phyloP scores from a whole-genome alignment of 2,329 filamentous ascomycete species.

The Diaporthe citrichinensis region DNA sequence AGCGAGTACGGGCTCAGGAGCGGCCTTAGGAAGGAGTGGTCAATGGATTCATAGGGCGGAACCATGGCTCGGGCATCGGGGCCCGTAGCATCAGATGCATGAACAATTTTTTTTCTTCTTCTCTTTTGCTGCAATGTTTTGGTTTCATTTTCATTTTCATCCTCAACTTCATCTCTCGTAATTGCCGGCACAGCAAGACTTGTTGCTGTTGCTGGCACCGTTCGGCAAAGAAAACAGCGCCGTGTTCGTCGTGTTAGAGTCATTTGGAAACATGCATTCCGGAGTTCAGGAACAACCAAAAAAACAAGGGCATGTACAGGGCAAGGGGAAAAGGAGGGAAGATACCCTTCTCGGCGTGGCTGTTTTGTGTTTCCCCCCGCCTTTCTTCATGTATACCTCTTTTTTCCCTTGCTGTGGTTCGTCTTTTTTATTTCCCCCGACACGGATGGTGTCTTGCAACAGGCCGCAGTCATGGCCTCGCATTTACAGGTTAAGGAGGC shows the following conservation, averaged over 20 bases:
- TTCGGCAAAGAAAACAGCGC: conserved; percentile 14
- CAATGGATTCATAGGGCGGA: neutral
- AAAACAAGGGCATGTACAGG: conserved; percentile 7
- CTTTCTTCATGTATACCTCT: conserved; percentile 8
- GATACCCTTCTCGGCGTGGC: conserved; percentile 34
- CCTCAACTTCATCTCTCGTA: neutral
- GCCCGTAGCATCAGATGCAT: neutral
- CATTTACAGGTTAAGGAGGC: conserved; percentile 35
- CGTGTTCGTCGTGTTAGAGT: conserved; percentile 2
- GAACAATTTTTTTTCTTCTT: neutral
- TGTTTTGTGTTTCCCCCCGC: neutral
- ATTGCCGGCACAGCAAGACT: neutral
- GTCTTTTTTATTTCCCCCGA: neutral
- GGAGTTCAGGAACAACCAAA: conserved; percentile 33
- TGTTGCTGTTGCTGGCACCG: neutral
- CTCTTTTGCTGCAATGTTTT: neutral
- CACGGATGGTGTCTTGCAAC: conserved; percentile 25
- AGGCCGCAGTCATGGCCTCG: neutral
- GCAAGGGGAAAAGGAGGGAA: conserved; percentile 28
- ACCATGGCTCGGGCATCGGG: neutral
- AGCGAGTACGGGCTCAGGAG: conserved; percentile 25
- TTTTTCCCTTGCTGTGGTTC: neutral
- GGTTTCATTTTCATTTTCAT: neutral
- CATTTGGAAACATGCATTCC: conserved; percentile 33
- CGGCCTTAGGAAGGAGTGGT: conserved; percentile 14